Percentiles rank a stretch among this genome's conserved stretches.
Conservation (phyloP, 768 basidiomycete species). For the Cystobasidium onofrii region DNA sequence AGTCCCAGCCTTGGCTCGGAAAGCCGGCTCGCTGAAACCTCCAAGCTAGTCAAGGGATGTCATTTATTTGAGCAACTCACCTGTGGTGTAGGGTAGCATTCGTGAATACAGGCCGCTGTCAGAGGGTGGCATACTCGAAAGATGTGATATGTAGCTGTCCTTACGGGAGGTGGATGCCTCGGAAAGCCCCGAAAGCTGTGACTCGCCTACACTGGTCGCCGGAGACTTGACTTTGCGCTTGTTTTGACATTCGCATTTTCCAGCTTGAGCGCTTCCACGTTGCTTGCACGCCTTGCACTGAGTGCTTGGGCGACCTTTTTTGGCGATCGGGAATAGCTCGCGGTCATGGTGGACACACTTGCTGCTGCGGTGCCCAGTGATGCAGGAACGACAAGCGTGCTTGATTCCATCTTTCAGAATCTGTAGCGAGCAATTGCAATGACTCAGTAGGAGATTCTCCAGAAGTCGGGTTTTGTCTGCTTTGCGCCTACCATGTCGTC, state of each 20-base stretch:
- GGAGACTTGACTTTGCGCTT: not conserved
- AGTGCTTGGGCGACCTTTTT: conserved; percentile 24
- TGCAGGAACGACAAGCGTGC: conserved; percentile 22
- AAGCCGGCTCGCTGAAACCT: too few relatives aligned
- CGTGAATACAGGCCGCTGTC: not conserved
- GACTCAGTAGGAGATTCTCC: too few relatives aligned
- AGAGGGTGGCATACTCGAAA: not conserved
- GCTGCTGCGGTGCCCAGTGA: conserved; percentile 29
- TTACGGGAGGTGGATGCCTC: not conserved
- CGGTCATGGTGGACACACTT: conserved; percentile 25
- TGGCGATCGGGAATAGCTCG: conserved; percentile 30
- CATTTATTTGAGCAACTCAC: not conserved
- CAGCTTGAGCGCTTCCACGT: not conserved
- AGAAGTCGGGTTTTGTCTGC: too few relatives aligned
- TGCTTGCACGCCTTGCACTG: conserved; percentile 25
- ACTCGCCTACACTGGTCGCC: not conserved
- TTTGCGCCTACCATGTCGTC: too few relatives aligned
- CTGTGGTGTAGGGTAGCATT: not conserved
- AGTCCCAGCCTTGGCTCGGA: too few relatives aligned
- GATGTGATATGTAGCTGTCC: not conserved
- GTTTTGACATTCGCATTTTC: not conserved
- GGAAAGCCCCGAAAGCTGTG: not conserved
- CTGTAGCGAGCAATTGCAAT: not conserved
- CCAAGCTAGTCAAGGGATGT: too few relatives aligned
- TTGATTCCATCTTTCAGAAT: conserved; percentile 19